Evolutionary conservation across 108 stramenopile genomes (phyloP), one percentile per base, ranked within the genome.

Genomic region (Mayamaea pseudoterrestris): DNA sequence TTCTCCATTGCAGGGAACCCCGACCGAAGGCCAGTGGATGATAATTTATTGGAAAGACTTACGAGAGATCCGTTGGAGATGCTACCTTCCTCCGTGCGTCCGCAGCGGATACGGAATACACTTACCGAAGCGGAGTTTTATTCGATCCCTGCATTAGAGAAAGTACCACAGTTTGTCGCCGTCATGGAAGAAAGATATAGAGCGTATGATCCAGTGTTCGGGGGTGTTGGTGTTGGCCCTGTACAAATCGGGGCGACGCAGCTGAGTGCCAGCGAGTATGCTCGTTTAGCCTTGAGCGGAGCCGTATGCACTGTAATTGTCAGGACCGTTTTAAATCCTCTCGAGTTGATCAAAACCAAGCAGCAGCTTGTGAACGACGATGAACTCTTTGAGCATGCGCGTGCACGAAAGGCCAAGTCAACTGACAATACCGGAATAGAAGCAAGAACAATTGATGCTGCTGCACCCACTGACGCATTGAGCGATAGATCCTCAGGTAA

Each of bases 311-410:
- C 90, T 9, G 83, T 92, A 2, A 27, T 92, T 25, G 83, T 85
- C 1, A 54, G 90, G 8, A 87, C 82, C 35, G 75, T 73, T 3
- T 50, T 92, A 44, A 87, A 84, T 63, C 90, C 90, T 17, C 48
- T 92, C 0, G 90, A 92, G 57, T 45, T 84, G 31, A 78, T 86
- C 35, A 92, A 91, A 50, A 92, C 90, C n/a, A 92, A 87, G 44
- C 63, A 79, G 8, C 90, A 92, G 43, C 58, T 92, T 22, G 31
- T 66, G 44, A 86, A 82, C 57, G 82, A 87, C 47, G 60, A 77
- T 27, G 88, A 85, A 55, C 56, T 90, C 8, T 45, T 80, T 6
- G 22, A 63, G 5, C 74, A 43, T 60, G 74, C 69, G 3, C 18
- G 30, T n/a, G 27, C 14, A 14, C 34, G 18, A 39, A 16, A 7